These are phyloP conservation scores for Cyclotella kingstonii DNA, from an alignment of 108 stramenopile species.

Conservation along the genomic window DNA sequence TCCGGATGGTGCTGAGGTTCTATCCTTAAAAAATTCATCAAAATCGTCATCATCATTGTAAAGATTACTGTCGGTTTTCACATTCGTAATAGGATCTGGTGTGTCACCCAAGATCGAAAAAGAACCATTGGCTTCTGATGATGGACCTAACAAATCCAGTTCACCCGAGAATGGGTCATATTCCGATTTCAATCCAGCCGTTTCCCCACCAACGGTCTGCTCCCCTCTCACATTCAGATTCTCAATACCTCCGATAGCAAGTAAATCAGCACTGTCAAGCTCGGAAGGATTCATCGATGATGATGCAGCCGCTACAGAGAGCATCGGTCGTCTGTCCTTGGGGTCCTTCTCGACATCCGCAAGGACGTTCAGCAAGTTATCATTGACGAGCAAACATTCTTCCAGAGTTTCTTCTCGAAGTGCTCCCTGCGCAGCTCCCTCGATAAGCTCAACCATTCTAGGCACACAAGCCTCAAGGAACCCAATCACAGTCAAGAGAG, in stretches of 20 bases:
- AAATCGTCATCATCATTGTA: slow-evolving; percentile 42
- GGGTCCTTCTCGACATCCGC: slow-evolving; percentile 40
- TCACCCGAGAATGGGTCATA: slow-evolving; percentile 29
- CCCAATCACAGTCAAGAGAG: slow-evolving; percentile 63
- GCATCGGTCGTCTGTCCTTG: slow-evolving; percentile 15
- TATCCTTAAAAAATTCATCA: slow-evolving; percentile 48
- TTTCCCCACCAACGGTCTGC: not conserved
- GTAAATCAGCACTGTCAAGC: not conserved
- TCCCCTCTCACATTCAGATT: slow-evolving; percentile 6
- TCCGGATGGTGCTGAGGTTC: slow-evolving; percentile 33
- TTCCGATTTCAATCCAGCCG: slow-evolving; percentile 16
- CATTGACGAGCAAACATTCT: slow-evolving; percentile 73
- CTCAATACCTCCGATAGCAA: slow-evolving; percentile 1
- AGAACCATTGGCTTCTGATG: slow-evolving; percentile 15
- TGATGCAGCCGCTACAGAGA: slow-evolving; percentile 6
- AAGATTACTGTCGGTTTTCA: not conserved
- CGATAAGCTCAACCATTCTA: slow-evolving; percentile 82
- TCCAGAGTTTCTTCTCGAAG: slow-evolving; percentile 62
- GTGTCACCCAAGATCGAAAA: slow-evolving; percentile 21
- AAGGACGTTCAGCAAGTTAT: slow-evolving; percentile 62
- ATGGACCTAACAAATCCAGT: slow-evolving; percentile 23
- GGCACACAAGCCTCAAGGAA: slow-evolving; percentile 85
- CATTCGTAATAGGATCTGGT: not conserved
- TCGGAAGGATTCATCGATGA: not conserved
- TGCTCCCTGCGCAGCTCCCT: slow-evolving; percentile 60